Percentiles rank a stretch among this genome's conserved stretches.
phyloP scores from a whole-genome alignment of 2,329 filamentous ascomycete genomes.

The Parafenestella ontariensis region DNA sequence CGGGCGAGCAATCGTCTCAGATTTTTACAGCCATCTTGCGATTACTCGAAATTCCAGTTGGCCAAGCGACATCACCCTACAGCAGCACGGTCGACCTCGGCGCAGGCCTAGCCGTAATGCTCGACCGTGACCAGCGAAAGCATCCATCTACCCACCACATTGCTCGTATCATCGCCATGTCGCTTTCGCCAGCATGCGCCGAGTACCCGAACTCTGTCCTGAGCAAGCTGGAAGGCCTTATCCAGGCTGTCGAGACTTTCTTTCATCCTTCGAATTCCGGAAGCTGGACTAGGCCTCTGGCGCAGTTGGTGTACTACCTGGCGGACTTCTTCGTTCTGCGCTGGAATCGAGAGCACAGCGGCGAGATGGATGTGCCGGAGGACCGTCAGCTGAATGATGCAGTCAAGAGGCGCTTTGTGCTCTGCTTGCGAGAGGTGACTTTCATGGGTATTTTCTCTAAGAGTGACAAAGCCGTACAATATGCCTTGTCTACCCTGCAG shows the following conservation, averaged over 20 bases:
- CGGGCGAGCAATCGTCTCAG: slow-evolving; percentile 85
- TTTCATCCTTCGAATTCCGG: slow-evolving; percentile 98
- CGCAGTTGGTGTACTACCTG: slow-evolving; percentile 89
- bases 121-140: slow-evolving; percentile 93
- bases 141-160: slow-evolving; percentile 92
- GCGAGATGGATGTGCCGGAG: slow-evolving; percentile 84
- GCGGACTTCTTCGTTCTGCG: slow-evolving; percentile 96
- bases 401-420: slow-evolving; percentile 88
- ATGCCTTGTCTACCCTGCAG: slow-evolving; percentile 89
- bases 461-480: slow-evolving; percentile 88
- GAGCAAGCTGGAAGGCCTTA: slow-evolving; percentile 84
- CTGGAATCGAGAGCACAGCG: slow-evolving; percentile 94
- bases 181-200: slow-evolving; percentile 82
- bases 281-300: slow-evolving; percentile 85
- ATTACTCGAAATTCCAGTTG: slow-evolving; percentile 92
- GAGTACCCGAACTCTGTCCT: slow-evolving; percentile 80
- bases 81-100: slow-evolving; percentile 79
- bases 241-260: slow-evolving; percentile 96
- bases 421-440: slow-evolving; percentile 86
- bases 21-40: slow-evolving; percentile 92
- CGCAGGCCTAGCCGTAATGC: slow-evolving; percentile 80
- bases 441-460: slow-evolving; percentile 99
- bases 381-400: slow-evolving; percentile 80
- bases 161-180: slow-evolving; percentile 91
- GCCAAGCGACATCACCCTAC: slow-evolving; percentile 93